Conservation (phyloP, 2,329 filamentous ascomycete species). For the Pseudogymnoascus sp. region DNA sequence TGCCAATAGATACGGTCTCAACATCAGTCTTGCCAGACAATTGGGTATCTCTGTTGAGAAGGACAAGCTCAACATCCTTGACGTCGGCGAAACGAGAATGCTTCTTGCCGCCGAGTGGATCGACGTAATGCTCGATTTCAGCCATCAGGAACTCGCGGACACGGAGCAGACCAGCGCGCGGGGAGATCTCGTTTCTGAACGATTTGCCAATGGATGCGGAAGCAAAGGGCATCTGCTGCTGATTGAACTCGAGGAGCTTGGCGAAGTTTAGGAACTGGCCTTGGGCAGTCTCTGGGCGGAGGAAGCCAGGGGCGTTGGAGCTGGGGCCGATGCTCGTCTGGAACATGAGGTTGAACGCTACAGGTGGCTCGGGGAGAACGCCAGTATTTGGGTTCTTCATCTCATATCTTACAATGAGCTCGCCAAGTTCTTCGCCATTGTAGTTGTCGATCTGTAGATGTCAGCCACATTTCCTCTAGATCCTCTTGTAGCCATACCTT, state of each 20-base stretch:
- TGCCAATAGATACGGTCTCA: constrained; percentile 66
- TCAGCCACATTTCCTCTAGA: constrained; percentile 12
- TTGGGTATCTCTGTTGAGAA: constrained; percentile 80
- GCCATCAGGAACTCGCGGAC: constrained; percentile 98
- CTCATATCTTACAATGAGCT: constrained; percentile 83
- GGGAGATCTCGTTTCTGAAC: constrained; percentile 96
- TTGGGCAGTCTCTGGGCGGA: constrained; percentile 92
- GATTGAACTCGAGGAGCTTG: constrained; percentile 94
- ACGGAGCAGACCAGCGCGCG: constrained; percentile 78
- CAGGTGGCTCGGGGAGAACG: constrained; percentile 67
- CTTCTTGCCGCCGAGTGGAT: constrained; percentile 90
- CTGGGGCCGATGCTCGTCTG: constrained; percentile 89
- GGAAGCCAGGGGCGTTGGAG: constrained; percentile 74
- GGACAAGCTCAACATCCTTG: constrained; percentile 69
- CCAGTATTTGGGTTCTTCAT: constrained; percentile 81
- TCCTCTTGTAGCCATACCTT: constrained; percentile 34
- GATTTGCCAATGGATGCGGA: constrained; percentile 97
- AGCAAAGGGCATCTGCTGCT: constrained; percentile 90
- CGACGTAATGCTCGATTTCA: constrained; percentile 97
- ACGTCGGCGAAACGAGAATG: constrained; percentile 82
- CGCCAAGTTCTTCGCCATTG: constrained; percentile 73
- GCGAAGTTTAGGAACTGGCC: constrained; percentile 97
- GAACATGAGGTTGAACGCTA: constrained; percentile 98
- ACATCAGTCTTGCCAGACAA: constrained; percentile 74
- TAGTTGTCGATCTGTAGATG: constrained; percentile 77